Conservation (phyloP, 2,329 filamentous ascomycete species). For the Exophiala alcalophila region DNA sequence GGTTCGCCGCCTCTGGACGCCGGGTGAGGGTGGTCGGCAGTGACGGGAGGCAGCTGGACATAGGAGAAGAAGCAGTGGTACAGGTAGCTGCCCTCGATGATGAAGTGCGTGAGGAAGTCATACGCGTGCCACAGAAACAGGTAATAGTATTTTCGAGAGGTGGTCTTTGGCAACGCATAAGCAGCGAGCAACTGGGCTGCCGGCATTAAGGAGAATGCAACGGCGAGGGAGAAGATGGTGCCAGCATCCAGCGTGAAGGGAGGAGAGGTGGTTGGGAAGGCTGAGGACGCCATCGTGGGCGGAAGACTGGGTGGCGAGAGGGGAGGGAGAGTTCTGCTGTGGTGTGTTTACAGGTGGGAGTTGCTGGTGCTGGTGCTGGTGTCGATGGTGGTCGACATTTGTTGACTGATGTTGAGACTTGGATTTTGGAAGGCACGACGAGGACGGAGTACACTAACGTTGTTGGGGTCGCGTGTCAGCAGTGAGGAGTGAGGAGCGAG, state of each 20-base stretch:
- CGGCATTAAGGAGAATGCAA: conserved; percentile 54
- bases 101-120: conserved; percentile 85
- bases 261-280: conserved; percentile 10
- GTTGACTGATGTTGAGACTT: no score
- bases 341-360: no score
- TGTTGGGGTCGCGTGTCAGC: no score
- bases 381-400: no score
- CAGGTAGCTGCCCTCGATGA: conserved; percentile 86
- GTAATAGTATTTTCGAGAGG: conserved; percentile 56
- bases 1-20: conserved; percentile 23
- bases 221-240: conserved; percentile 55
- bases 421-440: no score
- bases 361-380: no score
- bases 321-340: no score
- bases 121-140: conserved; percentile 95
- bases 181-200: conserved; percentile 51
- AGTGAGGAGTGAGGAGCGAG: no score
- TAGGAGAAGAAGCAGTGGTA: conserved; percentile 88
- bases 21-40: conserved; percentile 31
- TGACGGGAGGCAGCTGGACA: conserved; percentile 43
- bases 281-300: conserved; percentile 13
- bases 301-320: no score
- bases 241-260: conserved; percentile 41
- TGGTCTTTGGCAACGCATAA: conserved; percentile 51
- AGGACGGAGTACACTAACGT: no score